Evolutionary conservation across 1,139 yeast species (phyloP).

Genomic region (Lipomyces yarrowii): DNA sequence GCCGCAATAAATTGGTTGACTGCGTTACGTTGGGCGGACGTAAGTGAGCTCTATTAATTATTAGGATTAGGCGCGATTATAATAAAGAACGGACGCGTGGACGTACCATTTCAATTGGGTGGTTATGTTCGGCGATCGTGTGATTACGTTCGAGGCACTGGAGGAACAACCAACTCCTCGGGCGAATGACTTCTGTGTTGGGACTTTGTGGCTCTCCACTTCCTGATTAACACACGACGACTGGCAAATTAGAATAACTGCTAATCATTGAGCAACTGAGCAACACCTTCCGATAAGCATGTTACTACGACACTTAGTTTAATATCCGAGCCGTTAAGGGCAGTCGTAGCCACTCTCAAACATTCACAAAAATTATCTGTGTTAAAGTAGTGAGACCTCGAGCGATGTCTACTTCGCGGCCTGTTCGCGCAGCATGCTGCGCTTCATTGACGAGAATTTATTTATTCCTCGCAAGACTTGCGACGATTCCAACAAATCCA

Average conservation of each 20-base stretch:
- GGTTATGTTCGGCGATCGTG: neutral
- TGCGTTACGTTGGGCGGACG: slow-evolving; percentile 20
- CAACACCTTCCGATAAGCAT: neutral
- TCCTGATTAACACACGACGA: too few species aligned
- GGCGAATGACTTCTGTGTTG: too few species aligned
- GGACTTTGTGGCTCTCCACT: too few species aligned
- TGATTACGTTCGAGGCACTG: neutral
- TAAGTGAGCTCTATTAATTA: slow-evolving; percentile 14
- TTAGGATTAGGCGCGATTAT: neutral
- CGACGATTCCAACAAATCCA: too few species aligned
- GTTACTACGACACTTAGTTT: neutral
- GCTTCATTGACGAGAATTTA: too few species aligned
- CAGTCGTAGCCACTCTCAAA: neutral
- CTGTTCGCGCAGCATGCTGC: too few species aligned
- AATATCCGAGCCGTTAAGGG: neutral
- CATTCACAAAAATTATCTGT: neutral
- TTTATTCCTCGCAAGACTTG: too few species aligned
- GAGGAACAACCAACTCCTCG: too few species aligned
- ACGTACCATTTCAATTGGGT: neutral
- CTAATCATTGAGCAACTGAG: neutral
- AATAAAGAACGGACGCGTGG: neutral
- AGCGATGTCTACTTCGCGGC: too few species aligned
- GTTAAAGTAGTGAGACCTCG: too few species aligned
- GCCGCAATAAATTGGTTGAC: slow-evolving; percentile 22
- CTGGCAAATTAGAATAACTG: too few species aligned